Evolutionary conservation across 2,329 filamentous ascomycete species (phyloP), one percentile per base, ranked within the genome.

Genomic region (Westerdykella sp.): DNA sequence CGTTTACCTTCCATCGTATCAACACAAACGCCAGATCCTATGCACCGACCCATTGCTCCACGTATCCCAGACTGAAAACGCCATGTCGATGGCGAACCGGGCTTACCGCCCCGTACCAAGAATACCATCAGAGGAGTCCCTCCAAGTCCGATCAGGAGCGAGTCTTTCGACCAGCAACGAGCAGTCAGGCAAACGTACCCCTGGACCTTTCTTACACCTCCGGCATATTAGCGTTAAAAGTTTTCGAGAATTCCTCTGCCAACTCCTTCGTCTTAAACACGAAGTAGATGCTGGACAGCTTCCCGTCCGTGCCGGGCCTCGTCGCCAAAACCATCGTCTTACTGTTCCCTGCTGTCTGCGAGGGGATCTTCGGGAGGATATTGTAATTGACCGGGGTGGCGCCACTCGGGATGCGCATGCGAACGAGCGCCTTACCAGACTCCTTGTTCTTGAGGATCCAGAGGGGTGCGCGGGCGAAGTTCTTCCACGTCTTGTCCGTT

Each of bases 361-460:
- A 50, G 15, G 46, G 46, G 11, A 66, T 46, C 15, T 52, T 49
- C 6, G 60, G 53, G 14, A 63, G 41, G 25, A 67, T 53, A 28
- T 53, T 50, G 44, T 61, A 61, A 46, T 68, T 67, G 37, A 67
- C 47, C 5, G 57, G 53, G 2, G 56, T 60, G 2, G 49, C 48
- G 12, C 65, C 65, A 36, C 54, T 61, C 11, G 56, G 47, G 12
- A 62, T 53, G 39, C 65, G 63, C 30, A 67, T 56, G 10, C 64
- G 57, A 11, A 67, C 48, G 23, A 64, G 50, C 39, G 56, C 57
- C 34, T 59, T 62, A 34, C 56, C 58, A 16, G 52, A 59, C 35
- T 55, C 48, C 42, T 67, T 67, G 46, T 65, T 57, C 48, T 62
- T 63, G 35, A 68, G 55, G 22, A 68, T 61, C 51, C 59, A 65